Evolutionary conservation across 257 asterid species (phyloP).

Genomic region (Ilex aquifolium): DNA sequence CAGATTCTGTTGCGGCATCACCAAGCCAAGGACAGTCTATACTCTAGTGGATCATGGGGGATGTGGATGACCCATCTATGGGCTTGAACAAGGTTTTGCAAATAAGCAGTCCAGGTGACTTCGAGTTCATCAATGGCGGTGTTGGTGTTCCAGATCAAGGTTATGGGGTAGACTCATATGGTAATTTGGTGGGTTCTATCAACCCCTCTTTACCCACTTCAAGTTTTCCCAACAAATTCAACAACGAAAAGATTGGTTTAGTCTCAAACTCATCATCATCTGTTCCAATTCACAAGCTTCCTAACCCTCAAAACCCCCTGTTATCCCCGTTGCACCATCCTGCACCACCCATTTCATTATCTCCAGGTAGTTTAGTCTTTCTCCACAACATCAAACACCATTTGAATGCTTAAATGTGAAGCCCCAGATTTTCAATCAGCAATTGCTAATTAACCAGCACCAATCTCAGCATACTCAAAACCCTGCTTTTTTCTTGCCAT

Average conservation of each 20-base stretch:
- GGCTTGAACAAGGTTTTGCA: no score
- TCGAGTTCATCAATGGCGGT: no score
- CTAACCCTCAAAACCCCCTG: constrained; percentile 22
- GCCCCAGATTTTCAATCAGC: constrained; percentile 52
- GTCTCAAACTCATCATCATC: constrained; percentile 26
- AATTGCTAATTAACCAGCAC: constrained; percentile 54
- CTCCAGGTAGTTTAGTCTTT: constrained; percentile 14
- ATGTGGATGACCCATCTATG: no score
- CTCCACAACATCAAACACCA: constrained; percentile 14
- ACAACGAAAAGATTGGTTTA: constrained; percentile 35
- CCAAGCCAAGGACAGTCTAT: no score
- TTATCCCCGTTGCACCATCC: constrained; percentile 32
- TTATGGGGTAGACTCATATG: constrained; percentile 26
- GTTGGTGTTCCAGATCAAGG: no score
- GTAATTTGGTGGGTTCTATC: constrained; percentile 29
- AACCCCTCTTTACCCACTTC: constrained; percentile 16
- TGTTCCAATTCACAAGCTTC: constrained; percentile 27
- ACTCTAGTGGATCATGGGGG: no score
- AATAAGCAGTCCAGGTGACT: no score
- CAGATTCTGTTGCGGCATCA: not conserved
- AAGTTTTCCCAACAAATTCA: constrained; percentile 27
- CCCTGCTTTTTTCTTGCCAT: constrained; percentile 56
- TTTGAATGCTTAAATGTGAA: constrained; percentile 51
- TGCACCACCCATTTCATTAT: constrained; percentile 26
- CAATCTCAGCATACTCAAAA: constrained; percentile 52